Conservation (phyloP, 805 yeast genomes). For the Barnettozyma sucrosica region DNA sequence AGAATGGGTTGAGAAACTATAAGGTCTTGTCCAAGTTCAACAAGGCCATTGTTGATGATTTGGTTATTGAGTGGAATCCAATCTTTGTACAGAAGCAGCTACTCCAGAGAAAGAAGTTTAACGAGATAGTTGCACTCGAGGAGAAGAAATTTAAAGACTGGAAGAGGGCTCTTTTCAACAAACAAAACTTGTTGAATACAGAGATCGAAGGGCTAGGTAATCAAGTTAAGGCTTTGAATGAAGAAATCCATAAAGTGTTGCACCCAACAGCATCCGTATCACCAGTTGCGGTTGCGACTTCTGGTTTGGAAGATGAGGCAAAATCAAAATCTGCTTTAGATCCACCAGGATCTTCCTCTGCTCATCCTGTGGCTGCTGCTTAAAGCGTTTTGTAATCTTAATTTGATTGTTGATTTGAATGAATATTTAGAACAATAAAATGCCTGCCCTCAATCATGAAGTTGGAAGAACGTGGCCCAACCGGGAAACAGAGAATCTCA, state of each 20-base stretch:
- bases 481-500: too few species aligned
- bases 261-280: neutral
- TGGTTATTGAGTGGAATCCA: conserved; percentile 40
- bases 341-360: conserved; percentile 3
- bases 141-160: conserved; percentile 57
- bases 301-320: neutral
- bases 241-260: conserved; percentile 3
- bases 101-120: conserved; percentile 37
- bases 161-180: conserved; percentile 48
- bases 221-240: conserved; percentile 16
- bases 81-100: conserved; percentile 40
- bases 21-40: conserved; percentile 33
- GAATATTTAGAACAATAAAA: neutral
- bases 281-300: neutral
- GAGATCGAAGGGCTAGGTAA: conserved; percentile 38
- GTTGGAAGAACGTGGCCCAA: neutral
- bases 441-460: neutral
- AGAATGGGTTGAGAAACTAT: conserved; percentile 33
- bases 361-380: conserved; percentile 5
- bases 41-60: conserved; percentile 33
- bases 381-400: neutral
- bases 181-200: conserved; percentile 50
- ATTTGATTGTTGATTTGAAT: too few species aligned
- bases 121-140: conserved; percentile 39
- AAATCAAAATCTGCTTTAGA: neutral